phyloP scores from a whole-genome alignment of 148 eudicot genomes.

The Rhododendron griersonianum region DNA sequence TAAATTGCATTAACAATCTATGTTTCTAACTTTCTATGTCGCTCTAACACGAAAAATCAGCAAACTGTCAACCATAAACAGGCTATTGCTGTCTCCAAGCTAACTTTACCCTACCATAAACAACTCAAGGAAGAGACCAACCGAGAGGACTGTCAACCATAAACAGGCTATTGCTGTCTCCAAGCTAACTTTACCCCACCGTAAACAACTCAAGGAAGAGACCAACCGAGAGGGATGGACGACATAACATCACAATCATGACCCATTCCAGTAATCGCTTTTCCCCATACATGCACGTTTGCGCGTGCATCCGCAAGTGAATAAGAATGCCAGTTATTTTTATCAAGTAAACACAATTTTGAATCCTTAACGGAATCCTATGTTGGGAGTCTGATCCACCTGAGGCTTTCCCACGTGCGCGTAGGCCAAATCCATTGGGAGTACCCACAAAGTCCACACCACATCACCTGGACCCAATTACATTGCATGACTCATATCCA shows the following conservation, averaged over 20 bases:
- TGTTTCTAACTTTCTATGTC: background rate
- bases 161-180: background rate
- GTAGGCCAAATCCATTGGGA: no score
- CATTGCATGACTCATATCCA: no score
- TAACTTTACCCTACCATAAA: background rate
- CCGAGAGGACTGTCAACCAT: background rate
- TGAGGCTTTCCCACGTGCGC: no score
- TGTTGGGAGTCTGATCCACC: no score
- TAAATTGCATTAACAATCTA: background rate
- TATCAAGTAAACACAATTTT: background rate
- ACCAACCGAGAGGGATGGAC: background rate
- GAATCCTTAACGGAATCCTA: background rate
- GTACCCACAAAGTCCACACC: no score
- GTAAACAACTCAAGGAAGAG: background rate
- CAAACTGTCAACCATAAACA: background rate
- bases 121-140: background rate
- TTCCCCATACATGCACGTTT: background rate
- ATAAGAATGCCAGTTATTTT: background rate
- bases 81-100: background rate
- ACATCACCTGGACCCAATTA: no score
- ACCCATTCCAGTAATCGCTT: background rate
- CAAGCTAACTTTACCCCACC: background rate
- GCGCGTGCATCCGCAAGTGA: background rate
- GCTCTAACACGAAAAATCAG: background rate
- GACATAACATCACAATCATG: background rate